Conservation (phyloP, 495 filamentous ascomycete genomes). For the Cryomyces antarcticus region DNA sequence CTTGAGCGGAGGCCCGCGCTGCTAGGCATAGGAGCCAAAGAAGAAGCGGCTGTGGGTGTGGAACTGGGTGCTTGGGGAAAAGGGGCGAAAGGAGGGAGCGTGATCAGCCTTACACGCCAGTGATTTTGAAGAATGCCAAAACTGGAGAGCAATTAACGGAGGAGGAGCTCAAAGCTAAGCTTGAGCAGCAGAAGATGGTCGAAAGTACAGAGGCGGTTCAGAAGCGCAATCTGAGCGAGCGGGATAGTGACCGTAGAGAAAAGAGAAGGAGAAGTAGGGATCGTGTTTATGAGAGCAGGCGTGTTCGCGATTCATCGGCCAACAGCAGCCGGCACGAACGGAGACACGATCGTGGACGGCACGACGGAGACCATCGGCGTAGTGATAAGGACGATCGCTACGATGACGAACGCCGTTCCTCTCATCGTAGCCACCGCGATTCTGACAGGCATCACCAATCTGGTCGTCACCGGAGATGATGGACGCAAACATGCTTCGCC, state of each 20-base stretch:
- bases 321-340: not conserved
- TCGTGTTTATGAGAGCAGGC: constrained; percentile 11
- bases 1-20: constrained; percentile 54
- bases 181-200: constrained; percentile 23
- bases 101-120: constrained; percentile 42
- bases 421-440: too few species aligned
- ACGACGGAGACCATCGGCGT: constrained; percentile 7
- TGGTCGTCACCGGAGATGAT: too few species aligned
- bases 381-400: constrained; percentile 1
- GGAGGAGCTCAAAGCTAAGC: constrained; percentile 31
- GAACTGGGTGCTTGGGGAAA: constrained; percentile 62
- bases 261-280: constrained; percentile 17
- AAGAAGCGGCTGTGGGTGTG: constrained; percentile 47
- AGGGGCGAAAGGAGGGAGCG: constrained; percentile 36
- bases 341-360: constrained; percentile 2
- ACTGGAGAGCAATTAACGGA: constrained; percentile 48
- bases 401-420: not conserved
- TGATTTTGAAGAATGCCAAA: constrained; percentile 41
- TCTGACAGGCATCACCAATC: too few species aligned
- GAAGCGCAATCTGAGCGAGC: constrained; percentile 21
- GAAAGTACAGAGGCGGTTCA: constrained; percentile 17
- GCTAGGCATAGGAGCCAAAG: constrained; percentile 66
- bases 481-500: too few species aligned
- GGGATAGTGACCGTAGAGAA: constrained; percentile 21
- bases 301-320: not conserved